phyloP scores from a whole-genome alignment of 805 yeast genomes.

The Saccharomyces kudriavzevii region DNA sequence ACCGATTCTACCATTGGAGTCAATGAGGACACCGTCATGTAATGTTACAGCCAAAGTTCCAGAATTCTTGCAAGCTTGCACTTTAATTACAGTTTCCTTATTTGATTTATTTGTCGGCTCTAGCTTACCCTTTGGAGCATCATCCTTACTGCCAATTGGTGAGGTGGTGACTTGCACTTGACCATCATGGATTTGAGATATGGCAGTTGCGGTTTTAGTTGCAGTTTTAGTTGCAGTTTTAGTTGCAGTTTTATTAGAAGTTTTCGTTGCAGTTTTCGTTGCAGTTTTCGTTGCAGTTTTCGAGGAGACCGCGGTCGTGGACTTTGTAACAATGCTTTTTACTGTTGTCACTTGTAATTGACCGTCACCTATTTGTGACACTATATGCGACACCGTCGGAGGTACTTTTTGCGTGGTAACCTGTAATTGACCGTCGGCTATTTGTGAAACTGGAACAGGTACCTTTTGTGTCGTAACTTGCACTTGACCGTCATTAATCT shows the following conservation, averaged over 20 bases:
- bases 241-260: slow-evolving; percentile 36
- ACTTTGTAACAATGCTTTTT: slow-evolving; percentile 25
- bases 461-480: slow-evolving; percentile 28
- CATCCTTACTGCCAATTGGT: slow-evolving; percentile 30
- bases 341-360: slow-evolving; percentile 39
- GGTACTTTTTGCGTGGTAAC: slow-evolving; percentile 28
- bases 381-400: slow-evolving; percentile 27
- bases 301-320: slow-evolving; percentile 40
- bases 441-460: slow-evolving; percentile 27
- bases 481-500: slow-evolving; percentile 35
- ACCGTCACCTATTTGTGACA: slow-evolving; percentile 45
- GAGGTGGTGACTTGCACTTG: slow-evolving; percentile 26
- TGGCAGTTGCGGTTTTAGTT: slow-evolving; percentile 27
- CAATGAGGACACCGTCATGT: slow-evolving; percentile 38
- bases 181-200: slow-evolving; percentile 41
- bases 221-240: slow-evolving; percentile 31
- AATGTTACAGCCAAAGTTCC: slow-evolving; percentile 45
- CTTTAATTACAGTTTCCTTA: slow-evolving; percentile 32
- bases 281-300: slow-evolving; percentile 31
- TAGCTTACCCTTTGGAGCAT: slow-evolving; percentile 25
- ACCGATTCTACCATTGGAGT: slow-evolving; percentile 51
- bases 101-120: slow-evolving; percentile 15
- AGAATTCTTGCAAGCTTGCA: slow-evolving; percentile 33
- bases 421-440: slow-evolving; percentile 22
- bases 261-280: slow-evolving; percentile 26